phyloP scores from a whole-genome alignment of 2,329 filamentous ascomycete species.

The Teratosphaeria pseudoeucalypti region DNA sequence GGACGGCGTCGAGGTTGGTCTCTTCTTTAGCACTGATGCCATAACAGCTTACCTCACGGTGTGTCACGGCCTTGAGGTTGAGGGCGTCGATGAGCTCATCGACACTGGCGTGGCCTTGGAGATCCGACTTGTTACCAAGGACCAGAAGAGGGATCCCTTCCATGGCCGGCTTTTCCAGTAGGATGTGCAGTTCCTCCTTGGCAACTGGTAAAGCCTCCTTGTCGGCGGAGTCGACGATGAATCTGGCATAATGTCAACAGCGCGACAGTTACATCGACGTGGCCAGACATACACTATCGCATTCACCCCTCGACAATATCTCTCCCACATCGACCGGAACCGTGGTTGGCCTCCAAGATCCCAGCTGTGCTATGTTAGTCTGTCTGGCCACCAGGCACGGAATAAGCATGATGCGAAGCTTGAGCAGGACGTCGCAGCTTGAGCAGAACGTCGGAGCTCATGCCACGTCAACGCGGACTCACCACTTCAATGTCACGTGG shows the following conservation, averaged over 20 bases:
- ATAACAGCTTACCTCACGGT: constrained; percentile 95
- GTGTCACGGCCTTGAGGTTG: constrained; percentile 77
- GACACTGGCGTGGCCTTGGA: constrained; percentile 80
- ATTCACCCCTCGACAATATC: constrained; percentile 94
- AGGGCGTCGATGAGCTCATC: constrained; percentile 92
- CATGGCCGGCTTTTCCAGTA: constrained; percentile 75
- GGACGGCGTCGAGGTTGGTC: constrained; percentile 92
- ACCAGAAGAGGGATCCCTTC: constrained; percentile 88
- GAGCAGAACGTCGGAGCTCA: constrained; percentile 4
- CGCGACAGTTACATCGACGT: neutral
- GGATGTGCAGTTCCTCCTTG: constrained; percentile 80
- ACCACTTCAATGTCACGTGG: constrained; percentile 96
- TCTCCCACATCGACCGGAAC: constrained; percentile 98
- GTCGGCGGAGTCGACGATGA: constrained; percentile 96
- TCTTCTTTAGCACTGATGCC: constrained; percentile 98
- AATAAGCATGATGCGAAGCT: neutral
- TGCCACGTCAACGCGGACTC: constrained; percentile 19
- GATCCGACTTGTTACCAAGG: constrained; percentile 92
- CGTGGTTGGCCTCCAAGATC: constrained; percentile 93
- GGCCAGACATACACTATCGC: constrained; percentile 64
- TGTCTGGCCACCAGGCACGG: neutral
- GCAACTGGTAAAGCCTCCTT: constrained; percentile 68
- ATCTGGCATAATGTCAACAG: constrained; percentile 38
- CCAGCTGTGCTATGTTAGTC: constrained; percentile 49
- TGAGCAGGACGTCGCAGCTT: constrained; percentile 4